Conservation (phyloP, 257 asterid genomes). For the Plantago ovata region DNA sequence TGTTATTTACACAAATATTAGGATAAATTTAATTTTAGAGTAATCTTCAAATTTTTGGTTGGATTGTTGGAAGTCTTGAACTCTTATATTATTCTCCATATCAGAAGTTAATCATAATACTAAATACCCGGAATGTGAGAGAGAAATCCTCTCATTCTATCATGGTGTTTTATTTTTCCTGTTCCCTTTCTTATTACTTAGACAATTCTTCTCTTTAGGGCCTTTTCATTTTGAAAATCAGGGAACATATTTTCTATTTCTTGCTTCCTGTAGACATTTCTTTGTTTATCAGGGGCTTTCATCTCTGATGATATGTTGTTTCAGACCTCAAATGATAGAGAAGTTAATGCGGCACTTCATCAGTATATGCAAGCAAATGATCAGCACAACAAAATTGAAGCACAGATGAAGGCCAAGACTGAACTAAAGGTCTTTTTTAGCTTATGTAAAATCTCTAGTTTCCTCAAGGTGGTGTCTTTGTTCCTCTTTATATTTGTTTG, state of each 20-base stretch:
- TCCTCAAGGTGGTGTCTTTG: constrained; percentile 12
- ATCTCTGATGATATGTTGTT: constrained; percentile 28
- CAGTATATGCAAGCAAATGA: constrained; percentile 56
- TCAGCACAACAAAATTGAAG: constrained; percentile 56
- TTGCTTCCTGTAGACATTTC: constrained; percentile 12
- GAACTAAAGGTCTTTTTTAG: constrained; percentile 55
- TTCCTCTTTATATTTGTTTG: constrained; percentile 15
- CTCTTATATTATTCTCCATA: too few species aligned
- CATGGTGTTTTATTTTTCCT: too few species aligned
- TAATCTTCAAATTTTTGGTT: too few species aligned
- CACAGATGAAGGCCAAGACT: constrained; percentile 61
- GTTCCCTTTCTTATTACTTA: not conserved
- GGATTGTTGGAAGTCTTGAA: too few species aligned
- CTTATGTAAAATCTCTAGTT: constrained; percentile 1
- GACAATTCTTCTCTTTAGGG: not conserved
- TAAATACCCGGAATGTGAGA: too few species aligned
- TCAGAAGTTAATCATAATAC: too few species aligned
- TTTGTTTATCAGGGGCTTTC: constrained; percentile 18
- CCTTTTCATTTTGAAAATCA: not conserved
- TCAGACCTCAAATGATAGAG: constrained; percentile 56
- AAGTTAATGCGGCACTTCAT: constrained; percentile 44
- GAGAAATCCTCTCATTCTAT: too few species aligned
- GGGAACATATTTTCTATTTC: not conserved
- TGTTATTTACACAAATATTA: too few species aligned
- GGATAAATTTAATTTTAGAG: too few species aligned